Evolutionary conservation across 495 filamentous ascomycete species (phyloP).

Genomic region (Podospora pseudocomata): DNA sequence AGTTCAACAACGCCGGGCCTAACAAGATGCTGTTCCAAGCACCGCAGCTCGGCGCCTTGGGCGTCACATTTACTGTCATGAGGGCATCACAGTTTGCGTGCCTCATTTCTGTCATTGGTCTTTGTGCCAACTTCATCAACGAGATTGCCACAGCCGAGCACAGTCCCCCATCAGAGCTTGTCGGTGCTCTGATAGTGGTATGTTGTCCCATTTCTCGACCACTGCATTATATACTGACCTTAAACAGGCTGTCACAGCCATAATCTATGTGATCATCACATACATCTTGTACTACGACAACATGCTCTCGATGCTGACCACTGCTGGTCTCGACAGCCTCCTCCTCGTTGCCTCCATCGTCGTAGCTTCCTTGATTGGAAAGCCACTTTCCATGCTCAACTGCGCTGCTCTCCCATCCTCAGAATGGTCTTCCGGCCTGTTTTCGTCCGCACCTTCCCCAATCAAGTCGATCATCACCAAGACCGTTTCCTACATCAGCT

Average conservation of each 20-base stretch:
- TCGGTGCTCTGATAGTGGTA: conserved; percentile 78
- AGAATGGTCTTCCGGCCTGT: conserved; percentile 6
- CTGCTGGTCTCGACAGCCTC: conserved; percentile 60
- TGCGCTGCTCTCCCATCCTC: conserved; percentile 53
- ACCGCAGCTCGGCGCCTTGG: conserved; percentile 72
- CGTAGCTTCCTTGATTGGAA: conserved; percentile 71
- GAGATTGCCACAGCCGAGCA: conserved; percentile 62
- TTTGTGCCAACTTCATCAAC: conserved; percentile 79
- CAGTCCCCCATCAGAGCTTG: conserved; percentile 64
- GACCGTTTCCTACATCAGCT: conserved; percentile 23
- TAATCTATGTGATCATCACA: conserved; percentile 74
- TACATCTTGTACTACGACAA: conserved; percentile 76
- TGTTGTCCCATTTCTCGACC: conserved; percentile 33
- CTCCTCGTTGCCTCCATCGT: conserved; percentile 75
- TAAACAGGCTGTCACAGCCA: conserved; percentile 65
- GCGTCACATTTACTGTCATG: conserved; percentile 70
- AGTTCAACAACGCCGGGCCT: conserved; percentile 31
- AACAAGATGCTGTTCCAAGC: conserved; percentile 51
- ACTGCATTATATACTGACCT: neutral
- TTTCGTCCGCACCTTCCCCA: conserved; percentile 13
- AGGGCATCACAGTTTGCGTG: conserved; percentile 66
- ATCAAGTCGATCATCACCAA: conserved; percentile 17
- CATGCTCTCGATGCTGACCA: conserved; percentile 70
- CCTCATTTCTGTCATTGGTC: conserved; percentile 75
- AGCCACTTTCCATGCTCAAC: conserved; percentile 73